phyloP scores from a whole-genome alignment of 305 asterid genomes.

The Fraxinus ornus region DNA sequence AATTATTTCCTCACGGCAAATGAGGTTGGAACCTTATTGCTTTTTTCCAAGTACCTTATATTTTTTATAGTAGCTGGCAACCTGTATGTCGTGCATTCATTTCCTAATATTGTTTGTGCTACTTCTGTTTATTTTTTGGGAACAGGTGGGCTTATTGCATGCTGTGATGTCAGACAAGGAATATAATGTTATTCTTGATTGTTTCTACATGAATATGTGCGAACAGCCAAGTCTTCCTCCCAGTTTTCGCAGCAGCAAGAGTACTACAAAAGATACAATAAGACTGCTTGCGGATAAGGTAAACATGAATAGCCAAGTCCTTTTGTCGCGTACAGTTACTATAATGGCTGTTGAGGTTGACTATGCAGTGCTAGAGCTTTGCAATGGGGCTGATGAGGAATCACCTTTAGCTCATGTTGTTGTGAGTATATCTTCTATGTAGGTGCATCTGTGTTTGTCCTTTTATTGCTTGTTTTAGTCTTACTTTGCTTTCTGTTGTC shows the following conservation, averaged over 20 bases:
- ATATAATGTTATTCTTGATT: constrained; percentile 77
- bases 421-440: constrained; percentile 53
- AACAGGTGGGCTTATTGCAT: constrained; percentile 87
- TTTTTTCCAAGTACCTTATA: background rate
- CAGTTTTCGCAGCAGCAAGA: constrained; percentile 75
- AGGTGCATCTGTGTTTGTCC: constrained; percentile 1
- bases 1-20: background rate
- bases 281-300: constrained; percentile 85
- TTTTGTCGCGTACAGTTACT: constrained; percentile 89
- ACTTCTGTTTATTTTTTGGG: constrained; percentile 20
- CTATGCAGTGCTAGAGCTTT: constrained; percentile 74
- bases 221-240: constrained; percentile 89
- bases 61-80: constrained; percentile 24
- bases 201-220: constrained; percentile 75
- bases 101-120: constrained; percentile 1
- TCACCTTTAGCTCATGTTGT: constrained; percentile 88
- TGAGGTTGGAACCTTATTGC: background rate
- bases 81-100: constrained; percentile 16
- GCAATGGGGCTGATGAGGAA: constrained; percentile 77
- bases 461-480: constrained; percentile 5
- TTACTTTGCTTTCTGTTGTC: constrained; percentile 23
- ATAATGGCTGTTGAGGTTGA: constrained; percentile 77
- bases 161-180: constrained; percentile 91
- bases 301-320: constrained; percentile 86
- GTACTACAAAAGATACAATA: constrained; percentile 81